Base-by-base conservation (phyloP, 352 stramenopile genomes). In the Thraustochytrium sp. region DNA sequence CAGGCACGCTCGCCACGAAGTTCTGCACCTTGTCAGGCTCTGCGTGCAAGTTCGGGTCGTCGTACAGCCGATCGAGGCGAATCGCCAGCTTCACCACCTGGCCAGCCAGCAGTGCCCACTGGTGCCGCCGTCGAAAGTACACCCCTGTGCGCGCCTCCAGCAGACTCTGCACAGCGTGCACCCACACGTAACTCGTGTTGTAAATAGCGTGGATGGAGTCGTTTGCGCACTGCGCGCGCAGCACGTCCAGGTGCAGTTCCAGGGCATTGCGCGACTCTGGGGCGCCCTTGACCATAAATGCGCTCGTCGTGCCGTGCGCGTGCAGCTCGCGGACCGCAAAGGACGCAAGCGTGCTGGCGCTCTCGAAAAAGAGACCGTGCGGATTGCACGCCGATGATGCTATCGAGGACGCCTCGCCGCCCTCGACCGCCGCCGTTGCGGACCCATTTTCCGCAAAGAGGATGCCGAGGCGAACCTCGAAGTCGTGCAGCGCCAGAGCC, bases 41-140 rank as follows among this genome's bases (percentile, higher is more conserved):
- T 11, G n/a, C 31, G 29, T 75, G 13, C 37, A 76, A 46, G 37
- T 82, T 31, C 5, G 3, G 5, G 42, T 16, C 42, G 18, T 13
- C 62, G 18, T 78, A 36, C 13, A 82, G 34, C 8, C 54, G 9
- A 31, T 82, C 74, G 4, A 82, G 74, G 21, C 74, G 74, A 26
- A 5, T 40, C 13, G 74, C 74, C 34, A 82, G 34, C 42, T 76
- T 76, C 1, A 82, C 13, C 11, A 82, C 74, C 31, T 37, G 26
- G 5, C 74, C 74, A 18, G 74, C 74, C 29, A 82, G 54, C 8
- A 82, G n/a, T 3, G 74, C 74, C 74, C 74, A 82, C 42, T 82
- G 74, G 38, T 82, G 48, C 16, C 46, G 49, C 31, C 74, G 23
- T 16, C 72, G 72, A 51, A 76, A 82, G 23, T 42, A 65, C 16